Evolutionary conservation across 352 stramenopile species (phyloP).

Genomic region (Pythium vanterpoolii): DNA sequence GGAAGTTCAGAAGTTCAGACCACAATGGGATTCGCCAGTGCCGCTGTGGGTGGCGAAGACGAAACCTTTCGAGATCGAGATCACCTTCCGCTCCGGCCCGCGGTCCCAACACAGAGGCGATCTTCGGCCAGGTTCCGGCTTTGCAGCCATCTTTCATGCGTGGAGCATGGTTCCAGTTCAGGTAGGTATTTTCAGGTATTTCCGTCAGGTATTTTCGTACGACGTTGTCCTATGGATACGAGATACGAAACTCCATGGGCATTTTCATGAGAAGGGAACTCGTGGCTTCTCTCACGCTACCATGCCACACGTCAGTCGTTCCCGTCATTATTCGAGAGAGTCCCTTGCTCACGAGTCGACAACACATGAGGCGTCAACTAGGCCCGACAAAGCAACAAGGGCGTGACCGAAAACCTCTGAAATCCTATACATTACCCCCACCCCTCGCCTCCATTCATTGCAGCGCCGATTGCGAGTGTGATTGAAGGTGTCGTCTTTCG

Average conservation of each 20-base stretch:
- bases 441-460: not conserved
- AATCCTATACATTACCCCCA: not conserved
- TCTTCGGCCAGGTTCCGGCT: not conserved
- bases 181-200: too few relatives aligned
- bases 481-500: not conserved
- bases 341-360: not conserved
- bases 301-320: not conserved
- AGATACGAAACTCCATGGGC: not conserved
- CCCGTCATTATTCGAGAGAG: too few relatives aligned
- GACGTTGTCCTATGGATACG: not conserved
- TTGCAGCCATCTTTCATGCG: too few relatives aligned
- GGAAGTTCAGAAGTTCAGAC: conserved; percentile 9
- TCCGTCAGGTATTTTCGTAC: too few relatives aligned
- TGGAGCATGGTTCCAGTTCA: too few relatives aligned
- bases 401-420: not conserved
- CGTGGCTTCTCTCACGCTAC: not conserved
- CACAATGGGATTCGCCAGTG: not conserved
- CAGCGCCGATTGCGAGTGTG: not conserved
- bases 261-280: not conserved
- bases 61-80: not conserved
- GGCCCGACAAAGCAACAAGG: too few relatives aligned
- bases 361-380: not conserved
- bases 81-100: not conserved
- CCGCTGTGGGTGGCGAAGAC: not conserved
- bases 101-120: not conserved